Conservation (phyloP, 73 alveolate genomes). For the Paramecium tetraurelia region DNA sequence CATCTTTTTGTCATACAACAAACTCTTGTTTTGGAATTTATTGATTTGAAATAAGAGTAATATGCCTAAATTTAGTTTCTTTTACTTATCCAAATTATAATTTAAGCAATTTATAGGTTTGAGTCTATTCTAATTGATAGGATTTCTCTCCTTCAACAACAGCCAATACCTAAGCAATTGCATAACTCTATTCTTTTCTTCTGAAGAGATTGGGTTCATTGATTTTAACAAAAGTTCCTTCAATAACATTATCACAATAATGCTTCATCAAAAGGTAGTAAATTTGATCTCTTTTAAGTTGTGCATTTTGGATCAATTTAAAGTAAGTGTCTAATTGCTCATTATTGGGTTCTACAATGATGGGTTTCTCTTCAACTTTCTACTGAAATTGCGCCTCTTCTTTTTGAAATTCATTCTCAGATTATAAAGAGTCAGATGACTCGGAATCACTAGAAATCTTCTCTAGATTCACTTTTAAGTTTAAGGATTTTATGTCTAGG, state of each 20-base stretch:
- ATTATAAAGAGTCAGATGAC: constrained; percentile 19
- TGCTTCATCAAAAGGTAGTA: not conserved
- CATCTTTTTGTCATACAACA: constrained; percentile 14
- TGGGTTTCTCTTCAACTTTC: not conserved
- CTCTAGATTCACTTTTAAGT: not conserved
- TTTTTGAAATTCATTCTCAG: not conserved
- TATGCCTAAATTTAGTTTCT: constrained; percentile 33
- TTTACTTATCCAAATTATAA: not conserved
- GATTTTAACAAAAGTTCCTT: constrained; percentile 21
- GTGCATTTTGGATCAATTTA: not conserved
- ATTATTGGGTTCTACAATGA: not conserved
- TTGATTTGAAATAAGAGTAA: not conserved
- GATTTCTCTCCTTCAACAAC: constrained; percentile 40
- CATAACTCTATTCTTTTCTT: constrained; percentile 18
- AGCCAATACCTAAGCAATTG: constrained; percentile 20
- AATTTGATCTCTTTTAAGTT: not conserved
- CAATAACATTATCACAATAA: not conserved
- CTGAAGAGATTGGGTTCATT: not conserved
- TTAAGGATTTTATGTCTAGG: not conserved
- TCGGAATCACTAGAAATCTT: constrained; percentile 24
- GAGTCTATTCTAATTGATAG: constrained; percentile 9
- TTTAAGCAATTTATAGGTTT: constrained; percentile 3
- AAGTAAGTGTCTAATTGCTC: not conserved
- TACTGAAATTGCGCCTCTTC: not conserved
- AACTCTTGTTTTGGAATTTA: not conserved